phyloP scores from a whole-genome alignment of 108 stramenopile genomes.

The Skeletonema costatum region DNA sequence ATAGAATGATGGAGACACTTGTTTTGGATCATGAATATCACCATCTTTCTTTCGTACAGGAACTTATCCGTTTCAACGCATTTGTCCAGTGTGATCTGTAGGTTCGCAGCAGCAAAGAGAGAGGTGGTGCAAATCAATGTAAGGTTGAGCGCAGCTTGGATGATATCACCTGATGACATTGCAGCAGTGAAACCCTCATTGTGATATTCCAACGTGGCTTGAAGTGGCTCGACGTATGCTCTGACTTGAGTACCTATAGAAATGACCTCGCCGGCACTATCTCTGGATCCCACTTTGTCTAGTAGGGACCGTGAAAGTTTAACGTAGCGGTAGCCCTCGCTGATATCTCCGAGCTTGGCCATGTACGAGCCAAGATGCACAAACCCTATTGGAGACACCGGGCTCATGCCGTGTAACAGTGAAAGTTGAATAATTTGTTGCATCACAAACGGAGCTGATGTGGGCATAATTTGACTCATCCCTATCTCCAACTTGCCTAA shows the following conservation, averaged over 20 bases:
- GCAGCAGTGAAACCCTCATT: slow-evolving; percentile 1
- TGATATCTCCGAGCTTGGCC: slow-evolving; percentile 2
- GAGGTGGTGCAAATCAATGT: too few relatives aligned
- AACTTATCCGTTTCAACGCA: too few relatives aligned
- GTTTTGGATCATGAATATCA: too few relatives aligned
- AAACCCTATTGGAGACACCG: slow-evolving; percentile 11
- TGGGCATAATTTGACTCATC: neutral
- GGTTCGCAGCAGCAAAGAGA: too few relatives aligned
- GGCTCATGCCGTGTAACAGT: slow-evolving; percentile 1
- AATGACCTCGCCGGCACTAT: slow-evolving; percentile 12
- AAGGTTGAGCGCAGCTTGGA: too few relatives aligned
- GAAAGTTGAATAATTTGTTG: slow-evolving; percentile 13
- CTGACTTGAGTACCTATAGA: neutral
- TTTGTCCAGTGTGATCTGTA: too few relatives aligned
- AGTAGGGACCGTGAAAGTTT: slow-evolving; percentile 1
- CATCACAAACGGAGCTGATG: neutral
- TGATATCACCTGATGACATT: slow-evolving; percentile 18
- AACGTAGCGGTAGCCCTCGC: slow-evolving; percentile 10
- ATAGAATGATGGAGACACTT: too few relatives aligned
- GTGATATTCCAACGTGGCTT: slow-evolving; percentile 5
- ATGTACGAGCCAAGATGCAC: slow-evolving; percentile 4
- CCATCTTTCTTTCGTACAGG: too few relatives aligned
- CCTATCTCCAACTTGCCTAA: neutral
- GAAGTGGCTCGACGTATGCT: slow-evolving; percentile 5
- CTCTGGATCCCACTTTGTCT: slow-evolving; percentile 1